phyloP scores from a whole-genome alignment of 2,329 filamentous ascomycete genomes.

The Ascochyta viciae-villosae region DNA sequence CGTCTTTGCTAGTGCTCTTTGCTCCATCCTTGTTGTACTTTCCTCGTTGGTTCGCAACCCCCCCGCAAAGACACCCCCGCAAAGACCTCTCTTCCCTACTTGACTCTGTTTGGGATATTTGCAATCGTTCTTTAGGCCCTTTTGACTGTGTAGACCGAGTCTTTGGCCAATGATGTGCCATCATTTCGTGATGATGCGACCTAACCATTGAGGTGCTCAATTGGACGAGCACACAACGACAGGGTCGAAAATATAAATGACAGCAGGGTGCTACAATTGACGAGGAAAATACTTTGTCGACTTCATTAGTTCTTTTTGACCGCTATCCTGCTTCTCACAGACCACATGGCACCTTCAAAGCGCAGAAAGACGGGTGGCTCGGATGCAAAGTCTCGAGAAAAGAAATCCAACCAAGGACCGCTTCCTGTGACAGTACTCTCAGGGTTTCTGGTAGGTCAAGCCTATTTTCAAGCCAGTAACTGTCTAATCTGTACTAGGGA shows the following conservation, averaged over 20 bases:
- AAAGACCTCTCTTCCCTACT: background rate
- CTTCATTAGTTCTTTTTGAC: background rate
- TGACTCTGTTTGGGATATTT: background rate
- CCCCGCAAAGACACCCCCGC: background rate
- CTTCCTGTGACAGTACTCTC: conserved; percentile 68
- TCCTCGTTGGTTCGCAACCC: background rate
- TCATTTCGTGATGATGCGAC: conserved; percentile 38
- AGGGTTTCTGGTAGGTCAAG: conserved; percentile 61
- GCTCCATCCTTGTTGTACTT: background rate
- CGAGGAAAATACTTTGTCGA: too few relatives aligned
- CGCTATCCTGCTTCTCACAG: background rate
- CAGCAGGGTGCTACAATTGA: conserved; percentile 3
- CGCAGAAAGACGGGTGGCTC: conserved; percentile 24
- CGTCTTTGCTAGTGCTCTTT: too few relatives aligned
- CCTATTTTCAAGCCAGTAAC: background rate
- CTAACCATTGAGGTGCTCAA: conserved; percentile 42
- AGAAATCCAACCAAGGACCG: conserved; percentile 33
- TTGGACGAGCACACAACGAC: conserved; percentile 32
- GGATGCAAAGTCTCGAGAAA: conserved; percentile 14
- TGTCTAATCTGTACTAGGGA: conserved; percentile 55
- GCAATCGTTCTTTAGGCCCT: background rate
- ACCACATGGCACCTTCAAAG: conserved; percentile 30
- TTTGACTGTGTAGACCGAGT: background rate
- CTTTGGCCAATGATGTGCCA: background rate
- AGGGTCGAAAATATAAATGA: conserved; percentile 27